Evolutionary conservation across 2,329 filamentous ascomycete species (phyloP).

Genomic region (Macroventuria anomochaeta): DNA sequence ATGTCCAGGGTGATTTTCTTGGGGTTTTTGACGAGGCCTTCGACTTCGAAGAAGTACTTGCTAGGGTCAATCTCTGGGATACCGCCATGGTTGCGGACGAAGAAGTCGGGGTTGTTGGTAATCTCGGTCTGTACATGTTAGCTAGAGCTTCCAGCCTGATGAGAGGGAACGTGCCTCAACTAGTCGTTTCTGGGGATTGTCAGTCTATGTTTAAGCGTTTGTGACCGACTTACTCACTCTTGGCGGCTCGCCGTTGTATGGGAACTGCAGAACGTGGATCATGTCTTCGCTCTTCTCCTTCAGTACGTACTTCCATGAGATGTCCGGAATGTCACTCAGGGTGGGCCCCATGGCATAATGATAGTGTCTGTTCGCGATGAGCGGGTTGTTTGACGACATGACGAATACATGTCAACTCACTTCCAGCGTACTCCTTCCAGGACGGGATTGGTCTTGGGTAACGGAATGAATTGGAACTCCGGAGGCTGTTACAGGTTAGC

Average conservation of each 20-base stretch:
- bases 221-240: slow-evolving; percentile 24
- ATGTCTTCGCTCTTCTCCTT: slow-evolving; percentile 56
- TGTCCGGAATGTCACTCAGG: slow-evolving; percentile 58
- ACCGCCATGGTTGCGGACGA: slow-evolving; percentile 75
- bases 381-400: not conserved
- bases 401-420: slow-evolving; percentile 7
- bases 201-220: slow-evolving; percentile 9
- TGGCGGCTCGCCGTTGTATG: slow-evolving; percentile 57
- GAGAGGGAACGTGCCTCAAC: slow-evolving; percentile 49
- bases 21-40: slow-evolving; percentile 67
- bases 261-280: slow-evolving; percentile 57
- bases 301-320: slow-evolving; percentile 57
- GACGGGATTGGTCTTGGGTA: slow-evolving; percentile 54
- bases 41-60: slow-evolving; percentile 61
- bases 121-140: slow-evolving; percentile 54
- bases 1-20: slow-evolving; percentile 64
- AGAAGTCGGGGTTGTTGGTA: slow-evolving; percentile 68
- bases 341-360: slow-evolving; percentile 53
- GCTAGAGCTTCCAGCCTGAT: not conserved
- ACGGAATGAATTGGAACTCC: slow-evolving; percentile 52
- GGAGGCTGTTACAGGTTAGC: slow-evolving; percentile 41
- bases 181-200: slow-evolving; percentile 54
- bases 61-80: slow-evolving; percentile 69
- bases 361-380: slow-evolving; percentile 37
- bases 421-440: slow-evolving; percentile 57